phyloP scores from a whole-genome alignment of 306 rosid species.

The Canavalia ensiformis region DNA sequence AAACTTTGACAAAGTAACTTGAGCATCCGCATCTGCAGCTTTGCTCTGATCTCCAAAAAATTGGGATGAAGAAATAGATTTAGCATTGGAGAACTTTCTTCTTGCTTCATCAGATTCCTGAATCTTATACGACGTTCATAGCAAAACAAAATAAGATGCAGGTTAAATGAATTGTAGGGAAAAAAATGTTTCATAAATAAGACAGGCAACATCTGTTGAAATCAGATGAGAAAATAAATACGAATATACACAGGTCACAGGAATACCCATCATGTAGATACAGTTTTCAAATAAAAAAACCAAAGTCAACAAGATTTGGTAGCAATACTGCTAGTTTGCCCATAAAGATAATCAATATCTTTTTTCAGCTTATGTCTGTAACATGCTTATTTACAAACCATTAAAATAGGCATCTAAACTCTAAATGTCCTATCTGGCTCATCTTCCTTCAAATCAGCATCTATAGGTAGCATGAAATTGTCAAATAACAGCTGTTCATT shows the following conservation, averaged over 20 bases:
- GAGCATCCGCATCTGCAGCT: constrained; percentile 71
- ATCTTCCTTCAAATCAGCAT: constrained; percentile 2
- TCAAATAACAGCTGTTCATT: neutral
- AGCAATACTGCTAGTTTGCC: neutral
- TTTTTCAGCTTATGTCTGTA: neutral
- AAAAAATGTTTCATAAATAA: neutral
- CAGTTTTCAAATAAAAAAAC: neutral
- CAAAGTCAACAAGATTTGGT: neutral
- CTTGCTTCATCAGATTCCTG: constrained; percentile 96
- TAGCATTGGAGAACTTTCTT: constrained; percentile 95
- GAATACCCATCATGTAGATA: neutral
- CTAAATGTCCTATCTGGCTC: neutral
- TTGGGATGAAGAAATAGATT: constrained; percentile 96
- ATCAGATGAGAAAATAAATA: constrained; percentile 19
- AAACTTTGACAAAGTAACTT: constrained; percentile 83
- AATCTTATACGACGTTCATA: constrained; percentile 51
- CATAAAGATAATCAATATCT: neutral
- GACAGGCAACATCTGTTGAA: neutral
- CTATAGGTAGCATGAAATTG: neutral
- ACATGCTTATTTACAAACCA: neutral
- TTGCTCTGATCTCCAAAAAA: constrained; percentile 88
- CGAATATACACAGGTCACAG: neutral
- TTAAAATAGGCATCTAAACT: neutral
- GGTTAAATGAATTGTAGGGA: neutral
- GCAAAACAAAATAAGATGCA: constrained; percentile 30